Conservation (phyloP, 371 early-diverging fungal species). For the Mortierella sp. region DNA sequence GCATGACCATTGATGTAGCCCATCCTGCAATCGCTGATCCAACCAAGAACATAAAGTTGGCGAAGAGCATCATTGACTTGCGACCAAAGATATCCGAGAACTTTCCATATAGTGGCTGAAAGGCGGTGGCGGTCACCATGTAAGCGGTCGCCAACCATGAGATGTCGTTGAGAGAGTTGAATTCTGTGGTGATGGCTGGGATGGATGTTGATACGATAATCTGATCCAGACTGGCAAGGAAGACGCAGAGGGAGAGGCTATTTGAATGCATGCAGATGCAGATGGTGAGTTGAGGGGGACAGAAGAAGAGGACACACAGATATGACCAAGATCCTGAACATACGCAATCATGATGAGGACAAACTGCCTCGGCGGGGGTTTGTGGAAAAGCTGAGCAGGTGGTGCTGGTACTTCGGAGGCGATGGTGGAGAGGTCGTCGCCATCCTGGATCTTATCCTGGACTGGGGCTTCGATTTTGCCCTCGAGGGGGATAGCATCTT, state of each 20-base stretch:
- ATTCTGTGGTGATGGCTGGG: constrained; percentile 80
- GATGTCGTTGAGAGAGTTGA: constrained; percentile 67
- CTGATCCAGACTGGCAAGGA: constrained; percentile 73
- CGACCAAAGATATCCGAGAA: constrained; percentile 74
- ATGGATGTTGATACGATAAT: constrained; percentile 86
- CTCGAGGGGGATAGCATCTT: background rate
- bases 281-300: constrained; percentile 14
- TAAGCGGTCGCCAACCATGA: constrained; percentile 84
- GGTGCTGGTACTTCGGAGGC: constrained; percentile 14
- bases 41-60: constrained; percentile 63
- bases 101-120: constrained; percentile 75
- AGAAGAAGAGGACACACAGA: constrained; percentile 59
- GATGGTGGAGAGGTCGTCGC: constrained; percentile 19
- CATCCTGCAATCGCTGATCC: constrained; percentile 71
- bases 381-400: constrained; percentile 19
- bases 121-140: constrained; percentile 78
- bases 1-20: constrained; percentile 59
- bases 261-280: constrained; percentile 7
- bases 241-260: constrained; percentile 58
- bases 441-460: background rate
- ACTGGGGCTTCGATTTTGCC: background rate
- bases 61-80: constrained; percentile 64
- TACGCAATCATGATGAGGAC: constrained; percentile 41
- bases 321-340: constrained; percentile 4
- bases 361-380: constrained; percentile 32